Base-by-base conservation (phyloP, 2,329 filamentous ascomycete species). In the Pezicula carpinea region DNA sequence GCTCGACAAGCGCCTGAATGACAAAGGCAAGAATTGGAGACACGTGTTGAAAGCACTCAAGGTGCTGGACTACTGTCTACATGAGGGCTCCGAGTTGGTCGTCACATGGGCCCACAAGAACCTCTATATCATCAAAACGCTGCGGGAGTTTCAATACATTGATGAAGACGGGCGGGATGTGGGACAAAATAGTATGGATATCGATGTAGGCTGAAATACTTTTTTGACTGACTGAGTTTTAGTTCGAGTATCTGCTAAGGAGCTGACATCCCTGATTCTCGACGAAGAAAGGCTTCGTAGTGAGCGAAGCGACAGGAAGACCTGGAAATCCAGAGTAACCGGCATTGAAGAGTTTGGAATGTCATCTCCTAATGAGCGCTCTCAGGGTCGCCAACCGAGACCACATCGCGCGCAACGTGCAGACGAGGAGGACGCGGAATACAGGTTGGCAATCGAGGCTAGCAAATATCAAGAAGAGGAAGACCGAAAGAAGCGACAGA, bases 21-120 rank as follows among this genome's bases (percentile, higher is more conserved):
- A 99, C 70, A 97, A 99, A 70, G 93, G 93, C 64, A 99, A 97
- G 77, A 99, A 99, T 67, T 99, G 93, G 93, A 85, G 93, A 60
- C 93, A 99, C 66, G 93, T 99, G 11, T 74, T 99, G 50, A 99
- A 99, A 71, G 95, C 93, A 35, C 76, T 99, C 58, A 99, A 99
- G 68, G 93, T 99, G 44, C 79, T 97, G 48, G 93, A 99, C 69
- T 99, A 99, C 70, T 96, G 91, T 70, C 76, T 99, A 48, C 93
- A 99, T 66, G 93, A 99, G 67, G 93, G 93, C 40, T 96, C 91
- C 1, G 93, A 97, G 69, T 74, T 96, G 54, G 89, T 96, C 29
- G 93, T 99, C 43, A 96, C 92, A 4, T 99, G 93, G 93, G 91
- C 91, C 54, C 86, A 91, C 62, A 95, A 97, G 74, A 97, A 96